These are phyloP conservation scores for Posidonia australis DNA, from an alignment of 106 monocot species.

Conservation along the genomic window DNA sequence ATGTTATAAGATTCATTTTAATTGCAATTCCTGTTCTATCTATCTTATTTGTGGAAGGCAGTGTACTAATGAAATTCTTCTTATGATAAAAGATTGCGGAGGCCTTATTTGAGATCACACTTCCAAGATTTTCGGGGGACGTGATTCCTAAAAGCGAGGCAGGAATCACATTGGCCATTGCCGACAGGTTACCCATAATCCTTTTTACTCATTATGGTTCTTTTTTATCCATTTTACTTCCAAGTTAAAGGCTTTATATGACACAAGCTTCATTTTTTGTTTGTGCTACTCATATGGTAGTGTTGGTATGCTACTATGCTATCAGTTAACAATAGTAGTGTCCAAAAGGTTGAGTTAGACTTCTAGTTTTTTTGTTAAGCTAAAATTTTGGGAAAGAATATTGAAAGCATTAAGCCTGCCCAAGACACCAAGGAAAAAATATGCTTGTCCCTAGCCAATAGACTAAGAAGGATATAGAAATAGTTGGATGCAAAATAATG, in stretches of 20 bases:
- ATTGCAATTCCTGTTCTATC: too few species aligned
- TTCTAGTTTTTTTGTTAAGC: too few species aligned
- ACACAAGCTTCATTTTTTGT: not conserved
- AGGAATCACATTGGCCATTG: slow-evolving; percentile 72
- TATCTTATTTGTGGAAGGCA: slow-evolving; percentile 28
- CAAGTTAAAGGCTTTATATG: not conserved
- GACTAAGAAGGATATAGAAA: too few species aligned
- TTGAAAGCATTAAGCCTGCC: too few species aligned
- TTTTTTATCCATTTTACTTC: not conserved
- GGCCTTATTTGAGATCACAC: slow-evolving; percentile 77
- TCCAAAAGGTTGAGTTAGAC: too few species aligned
- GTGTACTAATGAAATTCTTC: slow-evolving; percentile 2
- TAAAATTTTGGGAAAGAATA: too few species aligned
- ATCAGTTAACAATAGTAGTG: not conserved
- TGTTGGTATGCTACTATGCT: not conserved
- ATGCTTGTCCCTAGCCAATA: too few species aligned
- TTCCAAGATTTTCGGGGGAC: slow-evolving; percentile 94
- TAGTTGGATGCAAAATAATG: too few species aligned
- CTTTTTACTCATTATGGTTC: not conserved
- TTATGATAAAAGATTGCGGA: slow-evolving; percentile 70
- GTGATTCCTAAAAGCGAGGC: slow-evolving; percentile 79
- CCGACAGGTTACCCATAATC: slow-evolving; percentile 48
- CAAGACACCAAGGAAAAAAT: too few species aligned
- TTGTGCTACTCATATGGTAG: not conserved
- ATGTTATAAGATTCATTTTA: too few species aligned